Conservation (phyloP, 2,329 filamentous ascomycete species). For the Periconia sp. region DNA sequence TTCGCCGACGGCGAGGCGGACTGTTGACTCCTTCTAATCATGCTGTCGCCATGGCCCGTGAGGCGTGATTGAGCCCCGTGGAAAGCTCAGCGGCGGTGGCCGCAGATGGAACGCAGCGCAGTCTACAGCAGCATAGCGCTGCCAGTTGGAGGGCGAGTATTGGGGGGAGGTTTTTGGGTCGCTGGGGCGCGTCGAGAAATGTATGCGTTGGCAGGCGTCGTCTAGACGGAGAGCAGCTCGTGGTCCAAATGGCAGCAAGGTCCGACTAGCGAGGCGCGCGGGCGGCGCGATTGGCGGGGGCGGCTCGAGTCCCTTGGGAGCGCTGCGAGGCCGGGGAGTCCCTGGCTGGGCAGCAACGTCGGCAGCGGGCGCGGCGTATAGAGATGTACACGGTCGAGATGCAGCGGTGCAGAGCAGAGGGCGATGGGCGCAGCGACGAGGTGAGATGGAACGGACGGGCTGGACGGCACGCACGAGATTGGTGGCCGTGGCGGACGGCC, state of each 20-base stretch:
- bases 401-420: background rate
- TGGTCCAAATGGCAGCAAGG: constrained; percentile 16
- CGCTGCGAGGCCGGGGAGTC: background rate
- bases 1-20: constrained; percentile 65
- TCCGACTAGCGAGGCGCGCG: constrained; percentile 6
- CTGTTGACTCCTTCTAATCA: constrained; percentile 43
- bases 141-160: no score
- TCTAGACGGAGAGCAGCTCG: constrained; percentile 4
- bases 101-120: constrained; percentile 9
- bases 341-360: no score
- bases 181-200: background rate
- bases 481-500: background rate
- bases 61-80: constrained; percentile 10
- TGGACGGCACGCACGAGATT: background rate
- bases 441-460: background rate
- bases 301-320: constrained; percentile 11
- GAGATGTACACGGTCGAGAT: no score
- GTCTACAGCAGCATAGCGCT: constrained; percentile 26
- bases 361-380: no score
- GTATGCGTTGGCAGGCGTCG: constrained; percentile 29
- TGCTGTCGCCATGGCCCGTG: constrained; percentile 36
- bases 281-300: constrained; percentile 13
- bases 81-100: constrained; percentile 12
- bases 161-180: constrained; percentile 3
- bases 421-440: background rate